Evolutionary conservation across 2,329 filamentous ascomycete species (phyloP).

Genomic region (Capronia americana): DNA sequence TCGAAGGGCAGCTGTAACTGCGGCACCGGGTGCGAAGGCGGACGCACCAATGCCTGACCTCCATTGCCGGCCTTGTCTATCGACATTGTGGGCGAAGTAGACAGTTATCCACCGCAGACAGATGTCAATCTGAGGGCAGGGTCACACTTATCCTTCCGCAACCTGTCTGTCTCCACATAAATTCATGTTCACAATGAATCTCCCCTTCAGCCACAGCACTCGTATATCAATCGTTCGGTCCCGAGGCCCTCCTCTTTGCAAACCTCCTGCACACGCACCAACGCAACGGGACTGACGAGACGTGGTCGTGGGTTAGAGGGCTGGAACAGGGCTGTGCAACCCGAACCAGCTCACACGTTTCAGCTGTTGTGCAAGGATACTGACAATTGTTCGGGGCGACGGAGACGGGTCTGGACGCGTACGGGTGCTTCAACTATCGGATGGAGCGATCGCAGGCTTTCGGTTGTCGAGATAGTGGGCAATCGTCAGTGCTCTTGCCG

Average conservation of each 20-base stretch:
- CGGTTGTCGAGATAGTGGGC: not conserved
- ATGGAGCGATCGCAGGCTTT: not conserved
- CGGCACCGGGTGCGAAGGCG: conserved; percentile 50
- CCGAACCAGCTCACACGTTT: conserved; percentile 6
- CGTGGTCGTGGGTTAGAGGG: not conserved
- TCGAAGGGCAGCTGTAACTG: conserved; percentile 54
- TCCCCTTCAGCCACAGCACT: not conserved
- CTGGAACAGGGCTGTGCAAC: not conserved
- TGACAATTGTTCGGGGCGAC: not conserved
- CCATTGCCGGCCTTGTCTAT: conserved; percentile 27
- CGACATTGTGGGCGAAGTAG: conserved; percentile 26
- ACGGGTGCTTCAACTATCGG: not conserved
- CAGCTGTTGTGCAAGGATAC: conserved; percentile 10
- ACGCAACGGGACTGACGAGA: not conserved
- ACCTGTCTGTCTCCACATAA: conserved; percentile 6
- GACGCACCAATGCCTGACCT: conserved; percentile 29
- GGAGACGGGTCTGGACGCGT: conserved; percentile 1
- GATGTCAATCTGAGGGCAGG: conserved; percentile 10
- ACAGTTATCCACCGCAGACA: conserved; percentile 1
- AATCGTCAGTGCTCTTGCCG: not conserved
- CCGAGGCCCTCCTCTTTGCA: conserved; percentile 1
- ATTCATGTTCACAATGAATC: conserved; percentile 14
- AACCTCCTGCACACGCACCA: not conserved
- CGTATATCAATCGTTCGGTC: not conserved
- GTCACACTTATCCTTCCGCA: conserved; percentile 9